A percentile compares a stretch with the other conserved stretches of the same genome.
phyloP scores from a whole-genome alignment of 2,329 filamentous ascomycete genomes.

The Shiraia bambusicola region DNA sequence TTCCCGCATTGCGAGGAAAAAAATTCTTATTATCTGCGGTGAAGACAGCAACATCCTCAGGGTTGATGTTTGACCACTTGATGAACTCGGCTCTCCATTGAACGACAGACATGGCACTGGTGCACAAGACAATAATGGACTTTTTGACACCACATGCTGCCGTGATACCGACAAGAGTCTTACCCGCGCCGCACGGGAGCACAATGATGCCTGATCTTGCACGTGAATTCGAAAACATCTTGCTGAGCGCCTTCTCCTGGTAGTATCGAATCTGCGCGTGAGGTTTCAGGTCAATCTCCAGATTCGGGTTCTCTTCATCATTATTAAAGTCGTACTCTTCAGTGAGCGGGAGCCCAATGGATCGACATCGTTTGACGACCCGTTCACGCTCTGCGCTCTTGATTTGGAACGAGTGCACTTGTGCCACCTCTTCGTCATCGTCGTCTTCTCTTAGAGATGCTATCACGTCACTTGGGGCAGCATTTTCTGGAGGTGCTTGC shows the following conservation, averaged over 20 bases:
- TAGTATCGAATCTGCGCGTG: slow-evolving; percentile 89
- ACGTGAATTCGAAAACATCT: slow-evolving; percentile 98
- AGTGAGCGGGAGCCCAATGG: slow-evolving; percentile 81
- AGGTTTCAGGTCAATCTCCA: slow-evolving; percentile 91
- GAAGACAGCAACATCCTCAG: slow-evolving; percentile 90
- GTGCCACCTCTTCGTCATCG: slow-evolving; percentile 82
- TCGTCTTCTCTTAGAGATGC: slow-evolving; percentile 67
- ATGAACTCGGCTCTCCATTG: slow-evolving; percentile 97
- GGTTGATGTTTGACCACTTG: slow-evolving; percentile 98
- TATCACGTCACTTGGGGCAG: slow-evolving; percentile 61
- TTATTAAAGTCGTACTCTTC: slow-evolving; percentile 98
- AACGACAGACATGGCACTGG: slow-evolving; percentile 95
- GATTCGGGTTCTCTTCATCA: slow-evolving; percentile 81
- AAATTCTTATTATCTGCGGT: slow-evolving; percentile 87
- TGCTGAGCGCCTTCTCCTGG: slow-evolving; percentile 95
- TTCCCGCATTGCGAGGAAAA: slow-evolving; percentile 86
- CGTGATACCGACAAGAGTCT: slow-evolving; percentile 97
- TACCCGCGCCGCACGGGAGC: slow-evolving; percentile 91
- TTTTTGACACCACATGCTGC: slow-evolving; percentile 98
- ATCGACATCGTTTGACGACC: slow-evolving; percentile 86
- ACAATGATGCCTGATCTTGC: slow-evolving; percentile 98
- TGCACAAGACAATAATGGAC: slow-evolving; percentile 91
- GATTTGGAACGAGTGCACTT: slow-evolving; percentile 93
- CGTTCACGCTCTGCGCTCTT: slow-evolving; percentile 76
- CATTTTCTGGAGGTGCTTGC: slow-evolving; percentile 32